Evolutionary conservation across 768 basidiomycete genomes (phyloP), one percentile per base, ranked within the genome.

Genomic region (Lactarius indigo): DNA sequence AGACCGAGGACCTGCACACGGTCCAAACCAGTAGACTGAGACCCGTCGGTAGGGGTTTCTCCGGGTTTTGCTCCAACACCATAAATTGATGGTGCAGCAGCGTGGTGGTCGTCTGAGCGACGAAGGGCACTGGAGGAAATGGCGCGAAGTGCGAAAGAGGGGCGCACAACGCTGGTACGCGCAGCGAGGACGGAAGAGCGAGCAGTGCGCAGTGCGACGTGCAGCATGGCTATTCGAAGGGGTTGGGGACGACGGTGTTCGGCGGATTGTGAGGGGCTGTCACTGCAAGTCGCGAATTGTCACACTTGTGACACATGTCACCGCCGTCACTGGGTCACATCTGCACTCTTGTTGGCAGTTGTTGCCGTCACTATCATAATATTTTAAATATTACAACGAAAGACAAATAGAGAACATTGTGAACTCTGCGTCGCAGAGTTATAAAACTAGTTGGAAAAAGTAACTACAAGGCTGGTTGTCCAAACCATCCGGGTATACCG

Each of bases 1-100:
- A 94, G 89, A 74, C 91, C 94, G 61, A 98, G 79, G 58, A 97
- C 81, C 79, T 99, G 93, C 75, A 97, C 87, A 78, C 96, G 93
- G 78, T 98, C 96, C 63, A 98, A 82, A 86, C 96, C 96, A 72
- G 96, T 99, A 18, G 96, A 87, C 79, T 99, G 96, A 70, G 91
- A 85, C 70, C 88, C 82, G 78, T 94, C 92, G 66, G 90, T 91
- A 61, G 94, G 88, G 70, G 94, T 85, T 72, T 87, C 83, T 60
- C 91, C 89, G 35, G 85, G 64, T 75, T 90, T 87, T 73, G 83
- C 85, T 75, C 92, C 92, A 59, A 83, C 74, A 69, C 92, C 92
- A 70, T 81, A 89, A 70, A 94, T 79, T 63, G 84, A 80, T 58
- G 91, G 90, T 18, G 84, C 81, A 39, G 87, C 77, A 23, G 77